Conservation (phyloP, 2,329 filamentous ascomycete genomes). For the Diaporthe amygdali region DNA sequence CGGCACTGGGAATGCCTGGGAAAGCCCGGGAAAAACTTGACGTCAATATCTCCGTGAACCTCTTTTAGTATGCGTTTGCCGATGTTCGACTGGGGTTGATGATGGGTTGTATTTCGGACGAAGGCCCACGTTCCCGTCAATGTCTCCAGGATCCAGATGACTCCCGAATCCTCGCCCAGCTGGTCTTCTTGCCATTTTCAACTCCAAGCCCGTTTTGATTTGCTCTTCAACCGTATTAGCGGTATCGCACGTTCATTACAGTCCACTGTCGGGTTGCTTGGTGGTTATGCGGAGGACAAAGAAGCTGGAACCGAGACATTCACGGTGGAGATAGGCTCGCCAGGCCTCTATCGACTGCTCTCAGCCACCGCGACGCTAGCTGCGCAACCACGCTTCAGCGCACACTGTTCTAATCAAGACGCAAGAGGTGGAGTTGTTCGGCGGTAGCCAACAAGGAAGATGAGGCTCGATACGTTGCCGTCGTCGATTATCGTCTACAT, state of each 20-base stretch:
- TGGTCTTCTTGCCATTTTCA: constrained; percentile 5
- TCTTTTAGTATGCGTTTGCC: neutral
- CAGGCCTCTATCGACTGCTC: neutral
- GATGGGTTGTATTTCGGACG: neutral
- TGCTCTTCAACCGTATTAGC: neutral
- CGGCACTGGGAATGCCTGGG: neutral
- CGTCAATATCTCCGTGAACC: constrained; percentile 9
- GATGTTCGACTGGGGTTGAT: neutral
- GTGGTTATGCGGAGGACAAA: constrained; percentile 1
- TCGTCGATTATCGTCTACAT: neutral
- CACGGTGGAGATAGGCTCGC: neutral
- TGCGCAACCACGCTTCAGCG: neutral
- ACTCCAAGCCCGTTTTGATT: constrained; percentile 3
- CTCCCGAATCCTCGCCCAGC: constrained; percentile 1
- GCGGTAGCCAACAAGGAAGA: neutral
- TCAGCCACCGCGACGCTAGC: neutral
- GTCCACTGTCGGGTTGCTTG: neutral
- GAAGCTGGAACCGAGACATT: neutral
- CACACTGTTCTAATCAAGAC: neutral
- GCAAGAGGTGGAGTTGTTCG: neutral
- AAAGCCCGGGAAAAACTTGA: neutral
- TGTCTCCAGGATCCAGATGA: constrained; percentile 14
- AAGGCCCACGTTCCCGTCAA: constrained; percentile 7
- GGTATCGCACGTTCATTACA: neutral
- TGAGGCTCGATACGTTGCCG: constrained; percentile 11